These are phyloP conservation scores for Zygosaccharomyces siamensis DNA, from an alignment of 805 yeast species.

Conservation along the genomic window DNA sequence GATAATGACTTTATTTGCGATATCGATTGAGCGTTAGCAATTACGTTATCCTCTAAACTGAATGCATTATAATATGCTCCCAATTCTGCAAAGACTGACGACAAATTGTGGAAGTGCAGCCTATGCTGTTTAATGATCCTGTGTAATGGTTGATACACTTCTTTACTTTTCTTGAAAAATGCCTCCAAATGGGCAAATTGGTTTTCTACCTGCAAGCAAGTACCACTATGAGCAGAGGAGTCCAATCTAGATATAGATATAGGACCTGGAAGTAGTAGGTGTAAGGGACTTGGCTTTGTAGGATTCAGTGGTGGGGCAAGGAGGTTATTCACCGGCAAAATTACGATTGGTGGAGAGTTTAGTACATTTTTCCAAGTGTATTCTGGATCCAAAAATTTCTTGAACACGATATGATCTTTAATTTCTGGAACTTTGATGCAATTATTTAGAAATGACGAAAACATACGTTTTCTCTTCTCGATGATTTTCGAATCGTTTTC, in stretches of 20 bases:
- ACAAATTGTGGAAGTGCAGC: slow-evolving; percentile 46
- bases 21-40: slow-evolving; percentile 51
- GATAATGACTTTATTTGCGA: slow-evolving; percentile 37
- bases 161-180: slow-evolving; percentile 26
- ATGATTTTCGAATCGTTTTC: slow-evolving; percentile 44
- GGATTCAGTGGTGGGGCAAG: slow-evolving; percentile 62
- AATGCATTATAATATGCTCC: slow-evolving; percentile 67
- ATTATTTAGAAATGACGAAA: slow-evolving; percentile 71
- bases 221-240: slow-evolving; percentile 13
- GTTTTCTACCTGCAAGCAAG: slow-evolving; percentile 34
- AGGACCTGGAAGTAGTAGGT: slow-evolving; percentile 60
- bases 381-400: slow-evolving; percentile 79
- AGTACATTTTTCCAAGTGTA: slow-evolving; percentile 78
- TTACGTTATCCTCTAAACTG: slow-evolving; percentile 50
- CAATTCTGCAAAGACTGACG: slow-evolving; percentile 66
- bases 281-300: slow-evolving; percentile 51
- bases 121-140: slow-evolving; percentile 27
- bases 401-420: slow-evolving; percentile 55
- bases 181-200: slow-evolving; percentile 41
- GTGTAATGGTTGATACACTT: slow-evolving; percentile 26
- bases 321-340: slow-evolving; percentile 49
- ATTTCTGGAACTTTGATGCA: slow-evolving; percentile 59
- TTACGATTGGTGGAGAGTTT: slow-evolving; percentile 48
- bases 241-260: slow-evolving; percentile 41
- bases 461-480: slow-evolving; percentile 69